Evolutionary conservation across 495 filamentous ascomycete species (phyloP), one percentile per base, ranked within the genome.

Genomic region (Hyaloscypha finlandica): DNA sequence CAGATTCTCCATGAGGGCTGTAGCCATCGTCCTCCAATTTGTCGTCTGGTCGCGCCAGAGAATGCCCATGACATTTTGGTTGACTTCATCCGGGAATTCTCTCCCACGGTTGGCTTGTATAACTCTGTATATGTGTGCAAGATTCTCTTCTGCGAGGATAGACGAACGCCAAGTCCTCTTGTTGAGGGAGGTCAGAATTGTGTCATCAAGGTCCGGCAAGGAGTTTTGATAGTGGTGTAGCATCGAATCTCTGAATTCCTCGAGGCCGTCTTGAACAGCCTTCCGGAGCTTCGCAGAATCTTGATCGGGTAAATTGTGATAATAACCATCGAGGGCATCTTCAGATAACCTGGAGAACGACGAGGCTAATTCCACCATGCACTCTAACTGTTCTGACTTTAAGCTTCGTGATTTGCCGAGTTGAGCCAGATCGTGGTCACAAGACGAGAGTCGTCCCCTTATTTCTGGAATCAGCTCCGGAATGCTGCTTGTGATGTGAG

Each of bases 401-500:
- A n/a, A 12, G 16, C 53, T 56, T 56, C 53, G 53, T 25, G 53
- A n/a, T 12, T 5, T 9, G 20, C 53, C 53, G 19, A 56, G 53
- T 29, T 56, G 53, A 11, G 53, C 53, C 22, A 56, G 53, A 11
- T 12, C 19, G 8, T 25, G 22, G 4, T 56, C n/a, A 56, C 53
- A 30, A 12, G 19, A 9, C 19, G 8, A 9, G 3, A 56, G 30
- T 4, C 19, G 19, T 29, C 6, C 5, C 5, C 5, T 56, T 16
- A 56, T 56, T 14, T 56, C 53, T 11, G 53, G 53, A n/a, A 56
- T n/a, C 3, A 56, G 53, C 20, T 56, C 53, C 8, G 53, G 53
- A 14, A 56, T 56, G 30, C 53, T 56, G 6, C 25, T 56, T 3
- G 19, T 56, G 53, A 56, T 56, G 22, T 56, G 53, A 11, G 19